Evolutionary conservation across 306 rosid species (phyloP), one percentile per base, ranked within the genome.

Genomic region (Potentilla sterilis): DNA sequence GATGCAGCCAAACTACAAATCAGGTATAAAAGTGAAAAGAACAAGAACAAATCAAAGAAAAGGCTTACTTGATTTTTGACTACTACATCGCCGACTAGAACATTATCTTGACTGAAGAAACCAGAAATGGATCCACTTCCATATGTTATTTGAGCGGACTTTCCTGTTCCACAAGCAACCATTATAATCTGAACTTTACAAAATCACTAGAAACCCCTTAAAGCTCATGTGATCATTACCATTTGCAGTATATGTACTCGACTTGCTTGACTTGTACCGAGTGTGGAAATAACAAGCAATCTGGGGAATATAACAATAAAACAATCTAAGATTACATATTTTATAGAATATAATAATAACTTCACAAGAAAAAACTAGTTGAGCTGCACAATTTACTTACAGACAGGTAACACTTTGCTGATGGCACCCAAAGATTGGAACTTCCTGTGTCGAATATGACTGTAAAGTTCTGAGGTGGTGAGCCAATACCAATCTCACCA

Each of bases 381-480:
- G 66, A 80, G 1, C 28, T 28, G 69, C 77, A 75, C 3, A 32
- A 32, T 37, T 14, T 79, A 88, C 96, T 83, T 80, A 90, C 97
- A 69, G 97, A 90, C 46, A 92, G 87, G 37, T 81, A 85, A 86
- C 97, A 92, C 79, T 88, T 87, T 47, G 96, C 80, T 32, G 97
- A 90, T 71, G 96, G 97, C 81, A 92, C 92, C 96, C 96, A 92
- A 14, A 92, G 90, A 81, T 92, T 92, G 78, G 97, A 89, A 80
- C 93, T 92, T 21, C 93, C 97, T 1, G 93, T 89, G 81, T 93
- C 98, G 77, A 93, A 93, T 78, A 93, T 86, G 81, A 93, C 95
- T 69, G 85, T 69, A 84, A 93, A 93, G 24, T 80, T 88, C 76
- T 93, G 98, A 43, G 93, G 90, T 15, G 98, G 98, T 6, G 98